These are phyloP conservation scores for Fusarium subtropicale DNA, from an alignment of 2,329 filamentous ascomycete genomes.

Conservation along the genomic window DNA sequence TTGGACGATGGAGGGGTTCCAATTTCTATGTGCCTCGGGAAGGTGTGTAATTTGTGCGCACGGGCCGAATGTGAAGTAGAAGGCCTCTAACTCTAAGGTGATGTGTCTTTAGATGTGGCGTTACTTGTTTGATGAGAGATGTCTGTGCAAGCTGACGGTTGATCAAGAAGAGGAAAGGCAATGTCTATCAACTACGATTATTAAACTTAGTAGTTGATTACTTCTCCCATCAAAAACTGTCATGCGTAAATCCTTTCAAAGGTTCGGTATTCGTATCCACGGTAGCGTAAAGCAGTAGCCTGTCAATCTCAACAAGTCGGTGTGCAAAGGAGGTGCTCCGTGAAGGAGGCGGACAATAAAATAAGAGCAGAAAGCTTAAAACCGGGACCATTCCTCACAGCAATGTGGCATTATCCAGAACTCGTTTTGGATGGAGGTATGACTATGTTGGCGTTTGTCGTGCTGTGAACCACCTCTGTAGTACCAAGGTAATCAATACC, in stretches of 20 bases:
- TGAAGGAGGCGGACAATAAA: slow-evolving; percentile 22
- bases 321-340: slow-evolving; percentile 19
- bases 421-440: background rate
- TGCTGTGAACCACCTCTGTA: background rate
- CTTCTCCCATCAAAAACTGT: background rate
- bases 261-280: background rate
- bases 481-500: background rate
- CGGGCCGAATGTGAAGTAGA: slow-evolving; percentile 3
- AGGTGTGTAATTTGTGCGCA: background rate
- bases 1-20: background rate
- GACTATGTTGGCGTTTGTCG: background rate
- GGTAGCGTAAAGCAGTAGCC: slow-evolving; percentile 11
- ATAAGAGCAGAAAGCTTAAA: background rate
- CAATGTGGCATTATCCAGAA: background rate
- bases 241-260: background rate
- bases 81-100: background rate
- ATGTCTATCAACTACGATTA: background rate
- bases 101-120: background rate
- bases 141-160: background rate
- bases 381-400: background rate
- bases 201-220: background rate
- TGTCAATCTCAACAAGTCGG: slow-evolving; percentile 26
- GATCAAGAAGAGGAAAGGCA: background rate
- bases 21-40: background rate
- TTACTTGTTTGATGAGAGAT: background rate